These are phyloP conservation scores for Leishmania tropica DNA, from an alignment of 208 protist species.

Conservation along the genomic window DNA sequence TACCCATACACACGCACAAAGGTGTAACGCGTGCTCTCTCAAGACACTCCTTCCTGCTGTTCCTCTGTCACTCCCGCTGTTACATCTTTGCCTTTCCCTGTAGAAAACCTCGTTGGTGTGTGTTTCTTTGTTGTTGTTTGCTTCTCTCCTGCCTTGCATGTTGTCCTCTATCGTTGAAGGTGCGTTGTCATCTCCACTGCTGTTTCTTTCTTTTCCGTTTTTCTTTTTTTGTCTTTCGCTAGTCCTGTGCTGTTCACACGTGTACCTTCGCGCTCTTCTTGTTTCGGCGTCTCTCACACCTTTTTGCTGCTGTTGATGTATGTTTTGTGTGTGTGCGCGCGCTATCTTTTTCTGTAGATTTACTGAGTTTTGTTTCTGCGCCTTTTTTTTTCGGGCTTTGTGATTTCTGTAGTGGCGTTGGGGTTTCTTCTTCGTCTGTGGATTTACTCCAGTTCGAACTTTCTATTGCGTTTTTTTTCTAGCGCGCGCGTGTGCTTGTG, in stretches of 20 bases:
- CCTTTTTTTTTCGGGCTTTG: background rate
- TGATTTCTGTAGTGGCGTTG: background rate
- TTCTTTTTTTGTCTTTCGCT: background rate
- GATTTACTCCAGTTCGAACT: background rate
- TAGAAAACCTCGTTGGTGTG: background rate
- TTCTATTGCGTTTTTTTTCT: background rate
- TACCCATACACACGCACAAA: background rate
- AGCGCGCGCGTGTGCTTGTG: background rate
- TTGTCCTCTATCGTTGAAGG: constrained; percentile 8
- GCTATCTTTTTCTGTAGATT: background rate
- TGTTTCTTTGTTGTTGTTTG: no score
- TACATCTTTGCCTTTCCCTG: background rate
- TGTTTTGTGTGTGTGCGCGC: background rate
- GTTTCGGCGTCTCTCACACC: background rate
- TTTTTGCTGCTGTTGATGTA: background rate
- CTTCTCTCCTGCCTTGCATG: background rate
- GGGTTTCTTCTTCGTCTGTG: constrained; percentile 1
- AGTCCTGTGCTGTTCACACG: background rate
- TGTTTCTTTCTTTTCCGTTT: background rate
- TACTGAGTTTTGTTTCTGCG: background rate
- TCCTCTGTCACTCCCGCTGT: background rate
- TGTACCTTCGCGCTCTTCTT: background rate
- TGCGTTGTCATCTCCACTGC: background rate
- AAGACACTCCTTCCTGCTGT: background rate
- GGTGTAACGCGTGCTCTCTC: background rate